These are phyloP conservation scores for Amaranthus tricolor DNA, from an alignment of 179 eudicot genomes.

Conservation along the genomic window DNA sequence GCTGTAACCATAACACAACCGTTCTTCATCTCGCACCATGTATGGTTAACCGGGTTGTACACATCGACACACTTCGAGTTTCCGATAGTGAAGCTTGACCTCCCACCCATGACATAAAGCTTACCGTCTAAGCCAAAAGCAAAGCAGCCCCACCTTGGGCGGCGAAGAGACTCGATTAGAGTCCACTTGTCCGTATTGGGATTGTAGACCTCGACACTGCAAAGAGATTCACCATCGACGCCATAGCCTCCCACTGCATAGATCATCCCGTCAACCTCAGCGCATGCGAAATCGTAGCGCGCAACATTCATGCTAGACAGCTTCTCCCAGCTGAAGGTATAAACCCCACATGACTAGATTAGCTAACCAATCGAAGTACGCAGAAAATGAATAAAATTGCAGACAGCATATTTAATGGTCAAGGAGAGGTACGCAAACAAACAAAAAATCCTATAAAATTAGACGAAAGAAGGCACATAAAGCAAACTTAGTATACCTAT, in stretches of 20 bases:
- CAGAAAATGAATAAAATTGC: neutral
- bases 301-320: conserved; percentile 69
- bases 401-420: neutral
- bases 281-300: conserved; percentile 84
- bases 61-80: conserved; percentile 73
- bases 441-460: neutral
- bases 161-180: conserved; percentile 61
- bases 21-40: conserved; percentile 81
- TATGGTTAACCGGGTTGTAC: conserved; percentile 51
- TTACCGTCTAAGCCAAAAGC: conserved; percentile 70
- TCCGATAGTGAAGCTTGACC: conserved; percentile 88
- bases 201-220: conserved; percentile 74
- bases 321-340: conserved; percentile 74
- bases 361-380: neutral
- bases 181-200: conserved; percentile 70
- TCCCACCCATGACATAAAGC: conserved; percentile 86
- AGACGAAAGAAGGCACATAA: neutral
- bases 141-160: conserved; percentile 87
- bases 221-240: conserved; percentile 61
- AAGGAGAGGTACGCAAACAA: neutral
- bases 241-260: conserved; percentile 87
- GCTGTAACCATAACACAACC: conserved; percentile 96
- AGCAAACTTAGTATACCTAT: conserved; percentile 46
- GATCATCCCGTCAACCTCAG: conserved; percentile 72
- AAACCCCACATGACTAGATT: conserved; percentile 11